A percentile compares a stretch with the other conserved stretches of the same genome.
phyloP scores from a whole-genome alignment of 768 basidiomycete species.

The Boletus vermiculosoides region DNA sequence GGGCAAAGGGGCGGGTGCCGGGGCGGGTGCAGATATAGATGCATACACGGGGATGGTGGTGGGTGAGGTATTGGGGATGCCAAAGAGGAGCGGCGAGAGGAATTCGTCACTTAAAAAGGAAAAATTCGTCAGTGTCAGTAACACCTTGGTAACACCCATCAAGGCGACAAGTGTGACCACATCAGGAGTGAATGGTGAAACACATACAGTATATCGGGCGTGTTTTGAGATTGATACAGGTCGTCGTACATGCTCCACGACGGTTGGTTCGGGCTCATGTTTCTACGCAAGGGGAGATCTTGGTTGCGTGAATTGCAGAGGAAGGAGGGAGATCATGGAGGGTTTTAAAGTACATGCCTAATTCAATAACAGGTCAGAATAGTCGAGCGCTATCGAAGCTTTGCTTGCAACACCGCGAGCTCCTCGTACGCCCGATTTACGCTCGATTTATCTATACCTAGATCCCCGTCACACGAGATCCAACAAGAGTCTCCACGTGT shows the following conservation, averaged over 20 bases:
- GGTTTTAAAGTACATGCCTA: conserved; percentile 5
- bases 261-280: not conserved
- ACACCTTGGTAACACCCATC: not conserved
- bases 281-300: not conserved
- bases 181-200: not conserved
- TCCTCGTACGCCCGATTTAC: not conserved
- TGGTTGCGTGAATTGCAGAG: not conserved
- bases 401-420: not conserved
- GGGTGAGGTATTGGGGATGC: not conserved
- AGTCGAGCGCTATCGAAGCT: not conserved
- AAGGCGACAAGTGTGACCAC: not conserved
- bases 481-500: not conserved
- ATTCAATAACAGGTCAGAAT: not conserved
- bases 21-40: not conserved
- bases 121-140: not conserved
- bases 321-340: not conserved
- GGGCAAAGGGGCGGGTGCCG: not conserved
- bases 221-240: not conserved
- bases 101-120: conserved; percentile 14
- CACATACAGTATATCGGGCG: conserved; percentile 14
- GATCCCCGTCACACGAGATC: not conserved
- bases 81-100: conserved; percentile 8
- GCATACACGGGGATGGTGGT: not conserved
- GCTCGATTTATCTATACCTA: not conserved
- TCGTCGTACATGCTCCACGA: not conserved